A percentile compares a stretch with the other conserved stretches of the same genome.
phyloP scores from a whole-genome alignment of 495 filamentous ascomycete species.

The Symbiotaphrina buchneri region DNA sequence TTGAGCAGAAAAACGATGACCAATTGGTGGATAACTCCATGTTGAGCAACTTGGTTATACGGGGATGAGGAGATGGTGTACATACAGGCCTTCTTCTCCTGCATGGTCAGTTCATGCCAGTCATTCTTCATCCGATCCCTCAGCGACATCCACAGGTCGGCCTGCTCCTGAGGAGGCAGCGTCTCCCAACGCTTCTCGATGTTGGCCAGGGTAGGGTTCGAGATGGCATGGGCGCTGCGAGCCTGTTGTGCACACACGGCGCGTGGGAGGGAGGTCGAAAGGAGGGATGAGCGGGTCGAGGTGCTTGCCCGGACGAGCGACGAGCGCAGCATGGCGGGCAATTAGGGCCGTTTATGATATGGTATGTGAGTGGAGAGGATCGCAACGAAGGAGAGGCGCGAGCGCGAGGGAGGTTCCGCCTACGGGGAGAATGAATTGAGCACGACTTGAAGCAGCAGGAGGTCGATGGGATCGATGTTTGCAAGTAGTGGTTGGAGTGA shows the following conservation, averaged over 20 bases:
- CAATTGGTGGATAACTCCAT: too few species aligned
- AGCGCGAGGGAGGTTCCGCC: too few species aligned
- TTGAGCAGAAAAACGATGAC: too few species aligned
- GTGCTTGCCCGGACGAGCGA: conserved; percentile 3
- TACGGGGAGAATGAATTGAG: too few species aligned
- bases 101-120: conserved; percentile 81
- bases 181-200: conserved; percentile 99
- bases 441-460: too few species aligned
- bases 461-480: too few species aligned
- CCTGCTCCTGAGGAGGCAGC: conserved; percentile 95
- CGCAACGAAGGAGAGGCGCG: too few species aligned
- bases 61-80: conserved; percentile 9
- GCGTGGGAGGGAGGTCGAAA: conserved; percentile 1
- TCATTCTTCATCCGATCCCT: conserved; percentile 94
- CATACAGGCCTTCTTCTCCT: conserved; percentile 98
- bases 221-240: conserved; percentile 71
- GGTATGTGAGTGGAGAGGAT: conserved; percentile 1
- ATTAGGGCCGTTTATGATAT: too few species aligned
- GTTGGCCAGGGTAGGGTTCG: conserved; percentile 88
- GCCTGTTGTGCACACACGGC: conserved; percentile 30
- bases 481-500: neutral
- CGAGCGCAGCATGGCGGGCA: conserved; percentile 2
- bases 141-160: conserved; percentile 94
- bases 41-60: too few species aligned
- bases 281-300: neutral